Evolutionary conservation across 2,329 filamentous ascomycete species (phyloP).

Genomic region (Erysiphe pulchra): DNA sequence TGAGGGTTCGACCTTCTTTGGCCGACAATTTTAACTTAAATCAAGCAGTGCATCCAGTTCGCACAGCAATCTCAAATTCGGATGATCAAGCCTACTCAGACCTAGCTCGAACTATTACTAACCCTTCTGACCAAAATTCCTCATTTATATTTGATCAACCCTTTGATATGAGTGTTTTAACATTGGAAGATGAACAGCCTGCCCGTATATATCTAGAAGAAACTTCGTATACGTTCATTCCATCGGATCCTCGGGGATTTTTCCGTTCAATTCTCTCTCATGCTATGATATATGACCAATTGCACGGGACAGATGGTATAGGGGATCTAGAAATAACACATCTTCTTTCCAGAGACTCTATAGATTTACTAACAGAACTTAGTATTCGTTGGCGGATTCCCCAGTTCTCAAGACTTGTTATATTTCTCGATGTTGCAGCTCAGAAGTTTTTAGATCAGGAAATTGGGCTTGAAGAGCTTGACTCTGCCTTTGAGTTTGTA

Average conservation of each 20-base stretch:
- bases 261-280: conserved; percentile 65
- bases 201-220: conserved; percentile 22
- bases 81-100: conserved; percentile 24
- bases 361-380: conserved; percentile 64
- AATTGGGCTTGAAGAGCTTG: conserved; percentile 55
- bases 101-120: conserved; percentile 22
- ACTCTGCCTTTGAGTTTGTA: conserved; percentile 57
- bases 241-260: conserved; percentile 54
- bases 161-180: conserved; percentile 12
- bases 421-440: conserved; percentile 62
- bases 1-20: conserved; percentile 65
- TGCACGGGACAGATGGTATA: conserved; percentile 24
- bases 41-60: conserved; percentile 31
- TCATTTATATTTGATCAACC: conserved; percentile 17
- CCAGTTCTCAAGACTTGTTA: conserved; percentile 49
- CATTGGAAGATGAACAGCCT: conserved; percentile 10
- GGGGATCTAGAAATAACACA: conserved; percentile 17
- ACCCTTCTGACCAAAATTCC: conserved; percentile 16
- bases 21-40: conserved; percentile 33
- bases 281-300: conserved; percentile 39
- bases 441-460: conserved; percentile 72
- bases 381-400: conserved; percentile 76
- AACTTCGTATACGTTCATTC: conserved; percentile 67
- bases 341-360: conserved; percentile 49
- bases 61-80: conserved; percentile 16